Evolutionary conservation across 2,329 filamentous ascomycete species (phyloP), one percentile per base, ranked within the genome.

Genomic region (Fusarium sp.): DNA sequence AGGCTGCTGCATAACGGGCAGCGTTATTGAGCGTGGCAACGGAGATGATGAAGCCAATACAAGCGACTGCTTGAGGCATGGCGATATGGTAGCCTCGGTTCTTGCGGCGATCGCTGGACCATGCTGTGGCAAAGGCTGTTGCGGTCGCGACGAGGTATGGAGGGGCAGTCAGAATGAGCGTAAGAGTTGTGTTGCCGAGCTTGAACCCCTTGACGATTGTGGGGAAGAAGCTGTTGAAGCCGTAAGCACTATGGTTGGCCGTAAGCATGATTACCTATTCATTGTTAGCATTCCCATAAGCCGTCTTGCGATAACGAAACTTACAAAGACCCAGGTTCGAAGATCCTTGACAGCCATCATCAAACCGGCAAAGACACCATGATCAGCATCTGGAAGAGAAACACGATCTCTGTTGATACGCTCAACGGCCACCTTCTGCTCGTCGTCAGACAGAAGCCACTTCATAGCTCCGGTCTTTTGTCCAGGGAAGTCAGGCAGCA

Each of bases 361-460:
- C 39, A 78, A 22, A 2, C 77, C 76, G 0, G 68, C 22, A 75
- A 70, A 74, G 8, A 78, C 66, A 13, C 68, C 62, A 11, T 62
- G 50, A 38, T 75, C 75, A 13, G 70, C 74, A 39, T 76, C 71
- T 6, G 70, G 52, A 5, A 71, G 72, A 0, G 77, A 78, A 1
- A 76, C 74, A 2, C 74, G 73, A 15, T 78, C 75, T 14, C 66
- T 62, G 8, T 67, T 42, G 31, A 78, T 77, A 4, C 76, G 73
- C 14, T 70, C 73, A 7, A 68, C 67, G 4, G 76, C 75, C 29
- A 77, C 54, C 14, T 68, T 69, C 12, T 73, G 74, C 71, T 75
- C 72, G 4, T 77, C 70, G 0, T 75, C 76, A 0, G 70, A 75
- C 33, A 78, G 73, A 11, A 66, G 62, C 75, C 77, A 78, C 2